Evolutionary conservation across 2,329 filamentous ascomycete genomes (phyloP), one percentile per base, ranked within the genome.

Genomic region (Cladosporium velox): DNA sequence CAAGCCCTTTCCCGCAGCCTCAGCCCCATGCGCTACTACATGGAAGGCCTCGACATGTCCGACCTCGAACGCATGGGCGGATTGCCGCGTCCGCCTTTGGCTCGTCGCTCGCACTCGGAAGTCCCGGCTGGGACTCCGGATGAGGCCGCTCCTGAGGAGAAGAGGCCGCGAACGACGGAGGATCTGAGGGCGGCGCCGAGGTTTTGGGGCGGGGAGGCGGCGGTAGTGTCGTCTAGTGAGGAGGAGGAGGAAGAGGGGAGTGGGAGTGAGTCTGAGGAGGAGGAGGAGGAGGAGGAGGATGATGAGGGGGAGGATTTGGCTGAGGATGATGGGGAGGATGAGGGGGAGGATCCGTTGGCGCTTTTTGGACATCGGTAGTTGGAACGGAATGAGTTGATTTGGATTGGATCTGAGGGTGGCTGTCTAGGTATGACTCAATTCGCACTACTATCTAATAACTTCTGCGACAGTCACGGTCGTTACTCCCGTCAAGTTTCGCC

Each of bases 11-110:
- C 78, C 7, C 75, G 80, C 54, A 80, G 79, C 38, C 68, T 83
- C 0, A 77, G 77, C 1, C 81, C 82, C 5, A 80, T 83, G 69
- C 72, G 81, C 15, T 81, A 81, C 63, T 82, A 83, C 55, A 68
- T 83, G 8, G 71, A 74, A 49, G 74, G 74, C 8, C 59, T 74
- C 35, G 76, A 77, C 66, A 65, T 69, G 12, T 58, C 62, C 11
- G 72, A 73, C 24, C 12, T 24, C 18, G 66, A 62, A 35, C 26
- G 38, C 12, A 59, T 59, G 57, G 15, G 57, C 15, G 57, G 63
- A 30, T 38, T 12, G 47, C 63, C 28, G 65, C 66, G 54, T 18
- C 55, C 38, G 59, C 59, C 51, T 26, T 59, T 26, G 69, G 74
- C 49, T 68, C 70, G 49, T 72, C 76, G 61, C 72, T 49, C 72